Conservation (phyloP, 805 yeast species). For the Barnettozyma populi region DNA sequence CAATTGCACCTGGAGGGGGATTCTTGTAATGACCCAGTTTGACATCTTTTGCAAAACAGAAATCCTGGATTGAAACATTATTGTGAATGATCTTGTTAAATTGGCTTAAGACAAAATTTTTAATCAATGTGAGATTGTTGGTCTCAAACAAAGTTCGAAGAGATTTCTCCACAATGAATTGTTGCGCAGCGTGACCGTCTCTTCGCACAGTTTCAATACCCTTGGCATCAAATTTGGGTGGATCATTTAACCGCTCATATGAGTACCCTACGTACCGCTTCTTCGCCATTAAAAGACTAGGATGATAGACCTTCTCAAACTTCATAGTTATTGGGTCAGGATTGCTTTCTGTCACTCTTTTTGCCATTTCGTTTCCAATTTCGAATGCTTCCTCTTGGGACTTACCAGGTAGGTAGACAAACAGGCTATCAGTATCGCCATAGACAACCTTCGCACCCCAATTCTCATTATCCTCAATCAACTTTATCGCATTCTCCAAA, state of each 20-base stretch:
- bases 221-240: conserved; percentile 84
- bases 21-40: conserved; percentile 77
- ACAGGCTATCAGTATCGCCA: conserved; percentile 94
- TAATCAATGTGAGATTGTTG: conserved; percentile 63
- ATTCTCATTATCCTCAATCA: conserved; percentile 50
- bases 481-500: conserved; percentile 58
- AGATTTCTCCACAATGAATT: conserved; percentile 67
- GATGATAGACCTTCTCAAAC: conserved; percentile 90
- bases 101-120: conserved; percentile 56
- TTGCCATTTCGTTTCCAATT: conserved; percentile 68
- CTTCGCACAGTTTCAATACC: conserved; percentile 94
- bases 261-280: conserved; percentile 89
- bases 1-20: conserved; percentile 88
- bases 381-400: conserved; percentile 70
- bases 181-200: conserved; percentile 93
- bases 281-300: conserved; percentile 75
- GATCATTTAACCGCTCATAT: conserved; percentile 46
- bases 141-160: conserved; percentile 68
- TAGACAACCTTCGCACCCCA: conserved; percentile 94
- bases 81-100: conserved; percentile 63
- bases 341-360: conserved; percentile 51
- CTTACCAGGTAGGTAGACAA: conserved; percentile 85
- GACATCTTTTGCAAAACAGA: conserved; percentile 89
- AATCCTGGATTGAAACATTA: conserved; percentile 67
- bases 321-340: conserved; percentile 82